phyloP scores from a whole-genome alignment of 305 asterid genomes.

The Coffea humblotiana region DNA sequence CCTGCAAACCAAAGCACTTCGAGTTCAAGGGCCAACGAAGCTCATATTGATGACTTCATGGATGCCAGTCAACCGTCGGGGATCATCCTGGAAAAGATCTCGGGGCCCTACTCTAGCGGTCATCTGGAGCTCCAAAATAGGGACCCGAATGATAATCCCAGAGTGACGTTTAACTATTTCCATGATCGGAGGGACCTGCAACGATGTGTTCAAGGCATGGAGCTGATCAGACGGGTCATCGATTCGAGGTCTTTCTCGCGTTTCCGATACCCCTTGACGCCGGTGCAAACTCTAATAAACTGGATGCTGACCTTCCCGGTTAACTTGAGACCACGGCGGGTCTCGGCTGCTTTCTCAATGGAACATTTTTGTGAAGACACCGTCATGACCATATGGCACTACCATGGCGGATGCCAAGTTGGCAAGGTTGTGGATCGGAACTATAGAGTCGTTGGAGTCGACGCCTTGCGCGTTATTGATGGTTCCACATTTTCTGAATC shows the following conservation, averaged over 20 bases:
- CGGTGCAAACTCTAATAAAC: constrained; percentile 38
- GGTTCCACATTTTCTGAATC: constrained; percentile 64
- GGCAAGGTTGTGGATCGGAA: constrained; percentile 58
- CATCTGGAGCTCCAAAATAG: constrained; percentile 49
- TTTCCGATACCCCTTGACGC: constrained; percentile 42
- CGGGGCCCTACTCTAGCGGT: constrained; percentile 70
- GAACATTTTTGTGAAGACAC: constrained; percentile 79
- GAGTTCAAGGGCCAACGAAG: constrained; percentile 10
- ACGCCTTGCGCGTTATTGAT: constrained; percentile 65
- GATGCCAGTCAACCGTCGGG: constrained; percentile 33
- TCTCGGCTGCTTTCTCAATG: constrained; percentile 40
- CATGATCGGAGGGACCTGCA: constrained; percentile 59
- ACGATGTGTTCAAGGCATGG: constrained; percentile 70
- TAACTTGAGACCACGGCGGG: constrained; percentile 49
- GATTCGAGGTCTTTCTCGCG: constrained; percentile 44
- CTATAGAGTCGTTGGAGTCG: constrained; percentile 56
- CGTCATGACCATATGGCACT: constrained; percentile 85
- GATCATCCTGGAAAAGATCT: constrained; percentile 53
- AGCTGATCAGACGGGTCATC: constrained; percentile 37
- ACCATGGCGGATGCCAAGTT: constrained; percentile 84
- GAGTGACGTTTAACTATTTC: constrained; percentile 77
- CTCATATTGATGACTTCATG: constrained; percentile 11
- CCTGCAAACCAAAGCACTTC: too few relatives aligned
- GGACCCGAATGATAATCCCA: constrained; percentile 62
- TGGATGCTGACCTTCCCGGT: constrained; percentile 44